Evolutionary conservation across 1,284 basidiomycete species (phyloP).

Genomic region (Hemileia vastatrix): DNA sequence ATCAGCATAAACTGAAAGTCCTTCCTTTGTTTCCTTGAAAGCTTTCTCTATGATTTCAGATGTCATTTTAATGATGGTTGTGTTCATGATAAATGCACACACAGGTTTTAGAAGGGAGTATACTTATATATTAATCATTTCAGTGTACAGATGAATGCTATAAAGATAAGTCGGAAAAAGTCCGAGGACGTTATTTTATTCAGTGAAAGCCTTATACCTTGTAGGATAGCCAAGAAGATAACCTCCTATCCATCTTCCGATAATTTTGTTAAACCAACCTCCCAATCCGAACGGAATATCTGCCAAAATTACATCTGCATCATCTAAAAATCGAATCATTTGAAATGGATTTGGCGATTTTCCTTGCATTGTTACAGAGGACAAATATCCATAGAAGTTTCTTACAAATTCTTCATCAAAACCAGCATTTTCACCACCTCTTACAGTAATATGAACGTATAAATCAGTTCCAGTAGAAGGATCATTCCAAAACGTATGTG

Average conservation of each 20-base stretch:
- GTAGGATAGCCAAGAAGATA: too few relatives aligned
- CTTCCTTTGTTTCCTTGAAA: too few relatives aligned
- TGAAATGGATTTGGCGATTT: constrained; percentile 37
- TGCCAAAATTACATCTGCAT: constrained; percentile 40
- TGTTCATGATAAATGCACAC: too few relatives aligned
- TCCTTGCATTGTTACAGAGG: constrained; percentile 31
- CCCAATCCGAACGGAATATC: constrained; percentile 35
- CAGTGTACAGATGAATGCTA: too few relatives aligned
- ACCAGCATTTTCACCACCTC: constrained; percentile 38
- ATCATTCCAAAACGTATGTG: constrained; percentile 44
- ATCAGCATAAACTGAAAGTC: constrained; percentile 27
- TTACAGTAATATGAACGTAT: constrained; percentile 40
- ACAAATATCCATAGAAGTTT: constrained; percentile 41
- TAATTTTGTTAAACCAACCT: constrained; percentile 25
- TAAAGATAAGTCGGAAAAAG: too few relatives aligned
- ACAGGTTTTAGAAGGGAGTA: too few relatives aligned
- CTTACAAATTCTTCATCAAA: constrained; percentile 42
- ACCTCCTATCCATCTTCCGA: constrained; percentile 25
- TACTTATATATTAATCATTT: too few relatives aligned
- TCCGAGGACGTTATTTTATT: too few relatives aligned
- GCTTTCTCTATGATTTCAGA: too few relatives aligned
- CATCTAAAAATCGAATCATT: constrained; percentile 40
- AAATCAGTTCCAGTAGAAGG: constrained; percentile 32
- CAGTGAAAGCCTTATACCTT: too few relatives aligned
- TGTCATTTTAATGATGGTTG: too few relatives aligned